These are phyloP conservation scores for Orobanche coerulescens DNA, from an alignment of 257 asterid genomes.

Conservation along the genomic window DNA sequence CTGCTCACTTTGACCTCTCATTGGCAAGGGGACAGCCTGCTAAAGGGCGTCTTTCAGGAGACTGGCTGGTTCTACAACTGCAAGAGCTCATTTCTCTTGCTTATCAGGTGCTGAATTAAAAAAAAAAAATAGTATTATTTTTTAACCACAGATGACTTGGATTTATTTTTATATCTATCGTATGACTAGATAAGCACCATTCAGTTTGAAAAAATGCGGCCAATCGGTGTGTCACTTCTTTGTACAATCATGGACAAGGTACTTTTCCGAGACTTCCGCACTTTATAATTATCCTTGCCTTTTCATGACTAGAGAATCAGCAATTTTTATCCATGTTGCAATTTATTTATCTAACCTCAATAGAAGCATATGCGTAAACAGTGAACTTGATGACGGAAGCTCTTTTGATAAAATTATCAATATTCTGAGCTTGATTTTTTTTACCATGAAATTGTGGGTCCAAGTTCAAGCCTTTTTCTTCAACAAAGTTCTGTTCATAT, in stretches of 20 bases:
- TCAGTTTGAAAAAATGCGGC: slow-evolving; percentile 91
- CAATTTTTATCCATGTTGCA: neutral
- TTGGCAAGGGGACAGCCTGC: slow-evolving; percentile 56
- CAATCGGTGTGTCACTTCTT: slow-evolving; percentile 76
- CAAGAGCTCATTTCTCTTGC: slow-evolving; percentile 97
- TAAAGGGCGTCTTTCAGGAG: slow-evolving; percentile 43
- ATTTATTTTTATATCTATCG: slow-evolving; percentile 18
- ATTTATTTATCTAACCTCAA: neutral
- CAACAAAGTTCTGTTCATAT: neutral
- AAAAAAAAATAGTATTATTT: slow-evolving; percentile 18
- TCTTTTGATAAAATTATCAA: neutral
- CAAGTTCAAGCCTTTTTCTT: neutral
- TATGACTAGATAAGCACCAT: slow-evolving; percentile 83
- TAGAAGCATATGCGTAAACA: neutral
- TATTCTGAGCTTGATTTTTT: neutral
- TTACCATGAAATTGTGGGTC: neutral
- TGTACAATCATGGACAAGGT: slow-evolving; percentile 95
- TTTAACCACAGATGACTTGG: slow-evolving; percentile 6
- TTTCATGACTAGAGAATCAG: slow-evolving; percentile 1
- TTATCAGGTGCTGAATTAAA: slow-evolving; percentile 68
- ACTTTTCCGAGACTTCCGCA: slow-evolving; percentile 19
- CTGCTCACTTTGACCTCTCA: slow-evolving; percentile 83
- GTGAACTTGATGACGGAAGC: neutral
- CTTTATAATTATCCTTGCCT: slow-evolving; percentile 9
- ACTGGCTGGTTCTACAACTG: slow-evolving; percentile 89